Base-by-base conservation (phyloP, 2,329 filamentous ascomycete genomes). In the Raffaelea deltoideospora region DNA sequence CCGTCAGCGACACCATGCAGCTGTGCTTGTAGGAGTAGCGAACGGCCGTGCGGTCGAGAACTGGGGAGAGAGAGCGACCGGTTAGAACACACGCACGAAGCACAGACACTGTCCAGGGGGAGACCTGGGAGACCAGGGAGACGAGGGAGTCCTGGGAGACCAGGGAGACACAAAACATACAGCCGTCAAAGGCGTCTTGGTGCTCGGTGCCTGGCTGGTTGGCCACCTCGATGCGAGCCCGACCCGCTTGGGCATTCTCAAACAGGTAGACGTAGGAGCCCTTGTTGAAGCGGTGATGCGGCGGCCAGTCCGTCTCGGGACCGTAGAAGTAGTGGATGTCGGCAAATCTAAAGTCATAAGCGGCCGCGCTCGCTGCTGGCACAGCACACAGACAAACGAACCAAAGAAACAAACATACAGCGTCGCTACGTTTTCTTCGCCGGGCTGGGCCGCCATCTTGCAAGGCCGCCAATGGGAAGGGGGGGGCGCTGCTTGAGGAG, bases 291-390 rank as follows among this genome's bases (percentile, higher is more conserved):
- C 81, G 75, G 55, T 87, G 79, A 54, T 87, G 82, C n/a, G 67
- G 72, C 22, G 81, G 80, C 39, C 68, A 74, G 39, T 67, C 63
- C 6, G 66, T 65, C 3, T 77, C 75, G n/a, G 75, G 67, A 20
- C 70, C 68, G 57, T 86, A 84, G 56, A 76, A 85, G 56, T 86
- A 87, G 54, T 87, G 82, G 37, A 86, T 53, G 50, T 88, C 82
- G 43, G 72, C 79, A 50, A 83, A 86, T 49, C 81, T 87, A 44
- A 13, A 18, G 32, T n/a, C n/a, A n/a, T n/a, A n/a, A n/a, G n/a
- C n/a, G n/a, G n/a, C n/a, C n/a, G n/a, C n/a, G n/a, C n/a, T n/a
- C n/a, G n/a, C n/a, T n/a, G n/a, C n/a, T n/a, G n/a, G n/a, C n/a
- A n/a, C n/a, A n/a, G n/a, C n/a, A n/a, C n/a, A n/a, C n/a, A n/a